Evolutionary conservation across 1,139 yeast species (phyloP), one percentile per base, ranked within the genome.

Genomic region (Cylindricascospora bacillispora): DNA sequence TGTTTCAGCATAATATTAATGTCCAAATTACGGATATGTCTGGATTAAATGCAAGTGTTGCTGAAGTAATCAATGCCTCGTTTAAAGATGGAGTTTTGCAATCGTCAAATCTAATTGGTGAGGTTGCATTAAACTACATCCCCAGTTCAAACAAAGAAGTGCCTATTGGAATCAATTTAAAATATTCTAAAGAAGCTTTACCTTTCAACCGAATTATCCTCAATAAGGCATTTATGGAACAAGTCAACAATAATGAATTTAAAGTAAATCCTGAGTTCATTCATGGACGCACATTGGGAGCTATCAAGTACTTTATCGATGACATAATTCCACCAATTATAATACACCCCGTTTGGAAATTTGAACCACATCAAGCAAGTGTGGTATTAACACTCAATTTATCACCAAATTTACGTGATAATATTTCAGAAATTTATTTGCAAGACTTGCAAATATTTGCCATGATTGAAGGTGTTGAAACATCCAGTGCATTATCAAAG

Each of bases 341-440:
- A 15, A 65, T 86, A 28, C 67, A 73, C 26, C 95, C 94, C 27
- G 71, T 79, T 27, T 86, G 97, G 97, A 77, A 85, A 46, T 77
- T 77, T 48, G 95, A 85, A 52, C 65, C 68, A 15, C 78, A 68
- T 35, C 95, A 85, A 56, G 76, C 95, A 1, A 76, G 93, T 46
- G 76, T 86, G 36, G 79, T 85, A 62, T 62, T 86, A 34, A 73
- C 78, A 22, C 60, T 82, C 41, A 71, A 70, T 48, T 33, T 51
- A 21, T 45, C 51, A 5, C 40, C 49, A 15, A 38, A 37, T 20
- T 35, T 49, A n/a, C 74, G 76, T 6, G 60, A 60, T 16, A 62
- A 72, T 34, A 53, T 63, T 2, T 50, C 59, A 9, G 47, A 49
- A 24, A 44, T 76, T 13, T 54, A 59, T 1, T 59, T 82, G 35